phyloP scores from a whole-genome alignment of 441 rosid genomes.

The Breynia disticha region DNA sequence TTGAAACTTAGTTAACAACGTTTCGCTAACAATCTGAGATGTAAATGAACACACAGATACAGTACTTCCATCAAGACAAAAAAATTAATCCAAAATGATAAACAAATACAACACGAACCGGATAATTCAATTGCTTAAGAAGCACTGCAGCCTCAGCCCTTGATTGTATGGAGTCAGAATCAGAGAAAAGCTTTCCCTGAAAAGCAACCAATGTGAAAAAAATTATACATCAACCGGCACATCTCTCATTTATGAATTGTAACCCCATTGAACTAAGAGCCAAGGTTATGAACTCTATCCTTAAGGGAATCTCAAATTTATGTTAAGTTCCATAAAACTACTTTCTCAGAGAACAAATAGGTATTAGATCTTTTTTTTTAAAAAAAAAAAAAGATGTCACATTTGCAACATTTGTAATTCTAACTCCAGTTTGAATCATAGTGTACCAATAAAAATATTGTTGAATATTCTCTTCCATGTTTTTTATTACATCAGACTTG shows the following conservation, averaged over 20 bases:
- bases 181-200: constrained; percentile 83
- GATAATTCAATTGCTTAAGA: constrained; percentile 86
- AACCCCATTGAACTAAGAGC: not conserved
- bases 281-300: not conserved
- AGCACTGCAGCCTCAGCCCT: constrained; percentile 98
- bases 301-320: not conserved
- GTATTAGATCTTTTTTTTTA: not conserved
- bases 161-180: constrained; percentile 86
- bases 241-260: not conserved
- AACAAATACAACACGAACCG: constrained; percentile 44
- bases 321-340: too few relatives aligned
- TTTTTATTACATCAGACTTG: constrained; percentile 2
- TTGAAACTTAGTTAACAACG: not conserved
- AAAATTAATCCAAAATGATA: constrained; percentile 7
- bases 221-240: constrained; percentile 9
- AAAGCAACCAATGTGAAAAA: constrained; percentile 16
- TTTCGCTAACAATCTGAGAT: too few relatives aligned
- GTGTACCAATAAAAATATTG: too few relatives aligned
- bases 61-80: not conserved
- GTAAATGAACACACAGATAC: not conserved
- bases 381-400: too few relatives aligned
- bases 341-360: not conserved
- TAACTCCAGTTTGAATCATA: too few relatives aligned
- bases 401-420: too few relatives aligned
- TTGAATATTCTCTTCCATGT: too few relatives aligned